These are phyloP conservation scores for Westerdykella sp. DNA, from an alignment of 2,329 filamentous ascomycete species.

Conservation along the genomic window DNA sequence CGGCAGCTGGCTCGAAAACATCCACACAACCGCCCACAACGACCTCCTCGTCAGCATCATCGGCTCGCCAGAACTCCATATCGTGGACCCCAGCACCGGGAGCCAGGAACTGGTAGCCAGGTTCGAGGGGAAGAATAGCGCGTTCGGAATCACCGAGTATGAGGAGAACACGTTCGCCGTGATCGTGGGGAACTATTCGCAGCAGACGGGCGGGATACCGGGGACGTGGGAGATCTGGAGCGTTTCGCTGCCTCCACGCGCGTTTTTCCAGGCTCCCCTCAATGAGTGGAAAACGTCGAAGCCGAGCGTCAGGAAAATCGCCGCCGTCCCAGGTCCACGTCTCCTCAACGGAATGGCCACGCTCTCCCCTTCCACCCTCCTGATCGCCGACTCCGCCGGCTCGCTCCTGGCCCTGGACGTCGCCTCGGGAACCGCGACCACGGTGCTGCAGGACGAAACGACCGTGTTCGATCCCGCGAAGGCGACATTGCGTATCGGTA, in stretches of 20 bases:
- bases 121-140: constrained; percentile 17
- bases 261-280: background rate
- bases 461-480: constrained; percentile 7
- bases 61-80: constrained; percentile 26
- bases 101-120: constrained; percentile 18
- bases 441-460: constrained; percentile 9
- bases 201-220: constrained; percentile 1
- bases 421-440: constrained; percentile 3
- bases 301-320: constrained; percentile 5
- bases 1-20: constrained; percentile 34
- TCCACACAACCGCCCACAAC: constrained; percentile 32
- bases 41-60: constrained; percentile 33
- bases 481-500: constrained; percentile 9
- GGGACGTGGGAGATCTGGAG: constrained; percentile 14
- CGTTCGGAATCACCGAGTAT: constrained; percentile 35
- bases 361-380: constrained; percentile 12
- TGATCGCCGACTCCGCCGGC: constrained; percentile 22
- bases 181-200: constrained; percentile 13
- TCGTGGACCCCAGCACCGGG: constrained; percentile 25
- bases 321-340: constrained; percentile 6
- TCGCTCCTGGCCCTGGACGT: constrained; percentile 11
- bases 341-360: constrained; percentile 20
- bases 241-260: constrained; percentile 7
- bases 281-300: too few relatives aligned
- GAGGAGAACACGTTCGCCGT: constrained; percentile 26